Base-by-base conservation (phyloP, 495 filamentous ascomycete species). In the Apodospora peruviana region DNA sequence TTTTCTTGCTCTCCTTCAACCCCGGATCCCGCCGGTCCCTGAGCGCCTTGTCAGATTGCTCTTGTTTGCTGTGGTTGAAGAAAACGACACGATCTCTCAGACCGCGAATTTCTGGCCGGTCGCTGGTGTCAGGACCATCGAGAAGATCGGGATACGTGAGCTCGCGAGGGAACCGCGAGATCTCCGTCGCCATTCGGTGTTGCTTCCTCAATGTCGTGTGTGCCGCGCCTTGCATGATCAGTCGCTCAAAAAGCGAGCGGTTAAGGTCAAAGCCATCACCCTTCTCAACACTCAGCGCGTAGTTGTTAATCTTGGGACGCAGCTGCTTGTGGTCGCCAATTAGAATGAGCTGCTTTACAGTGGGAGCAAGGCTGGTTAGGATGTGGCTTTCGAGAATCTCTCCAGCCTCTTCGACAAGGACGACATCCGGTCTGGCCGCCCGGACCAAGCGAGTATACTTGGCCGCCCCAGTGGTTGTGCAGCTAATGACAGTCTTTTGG, bases 261-360 rank as follows among this genome's bases (percentile, higher is more conserved):
- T 91, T 87, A 3, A 90, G 72, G 49, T 89, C 77, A 53, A 77
- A 90, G 0, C 82, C 83, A 22, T 82, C 73, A 0, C 84, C 86
- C 38, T 77, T 80, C 48, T 89, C 86, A 0, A 86, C 74, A 0
- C 74, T 80, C 0, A 91, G 67, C 4, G 60, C 66, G 52, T 84
- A 84, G 46, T 80, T 83, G 50, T 82, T 81, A 29, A 82, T 71
- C 48, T 86, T 87, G 0, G 87, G 88, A 3, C 87, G 74, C 3
- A 93, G 72, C 48, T 93, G 87, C 52, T 83, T 75, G 53, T 91
- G 86, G 51, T 93, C 88, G 2, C 88, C 88, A 29, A 90, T 90
- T 10, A 90, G 61, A 7, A 88, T 70, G 2, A 88, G 55, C 25
- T 90, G 84, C 53, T 87, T 77, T 10, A 82, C 84, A 0, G 73